Conservation (phyloP, 1,284 basidiomycete species). For the Cryptococcus sp. region DNA sequence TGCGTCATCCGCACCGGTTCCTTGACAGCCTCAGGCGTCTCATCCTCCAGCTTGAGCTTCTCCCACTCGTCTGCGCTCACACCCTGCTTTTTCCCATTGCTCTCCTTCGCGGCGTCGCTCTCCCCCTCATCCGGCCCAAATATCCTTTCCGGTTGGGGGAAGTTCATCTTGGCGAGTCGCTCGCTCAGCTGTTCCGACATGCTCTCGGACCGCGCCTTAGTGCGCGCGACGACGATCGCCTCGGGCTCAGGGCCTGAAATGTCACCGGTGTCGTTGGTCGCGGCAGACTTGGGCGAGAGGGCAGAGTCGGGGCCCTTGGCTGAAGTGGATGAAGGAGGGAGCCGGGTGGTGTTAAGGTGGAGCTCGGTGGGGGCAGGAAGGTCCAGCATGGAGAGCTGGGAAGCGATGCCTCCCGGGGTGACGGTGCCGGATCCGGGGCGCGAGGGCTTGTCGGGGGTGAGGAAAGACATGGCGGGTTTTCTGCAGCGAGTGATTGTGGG, state of each 20-base stretch:
- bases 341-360: slow-evolving; percentile 21
- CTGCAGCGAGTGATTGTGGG: background rate
- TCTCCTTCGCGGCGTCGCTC: slow-evolving; percentile 17
- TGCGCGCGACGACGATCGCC: slow-evolving; percentile 34
- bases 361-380: slow-evolving; percentile 45
- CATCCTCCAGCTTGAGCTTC: slow-evolving; percentile 46
- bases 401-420: slow-evolving; percentile 47
- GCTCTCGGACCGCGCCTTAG: slow-evolving; percentile 40
- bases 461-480: slow-evolving; percentile 23
- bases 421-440: slow-evolving; percentile 22
- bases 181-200: slow-evolving; percentile 48
- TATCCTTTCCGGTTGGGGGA: slow-evolving; percentile 50
- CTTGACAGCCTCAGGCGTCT: slow-evolving; percentile 48
- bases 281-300: slow-evolving; percentile 13
- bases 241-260: slow-evolving; percentile 49
- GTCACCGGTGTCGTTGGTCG: slow-evolving; percentile 25
- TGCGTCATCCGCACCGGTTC: slow-evolving; percentile 39
- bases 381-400: slow-evolving; percentile 45
- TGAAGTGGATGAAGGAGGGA: slow-evolving; percentile 10
- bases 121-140: slow-evolving; percentile 43
- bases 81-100: slow-evolving; percentile 25
- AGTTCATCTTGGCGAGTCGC: slow-evolving; percentile 44
- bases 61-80: slow-evolving; percentile 48
- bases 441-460: slow-evolving; percentile 22
- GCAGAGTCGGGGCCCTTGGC: slow-evolving; percentile 4